Evolutionary conservation across 1,284 basidiomycete genomes (phyloP), one percentile per base, ranked within the genome.

Genomic region (Microbotryum intermedium): DNA sequence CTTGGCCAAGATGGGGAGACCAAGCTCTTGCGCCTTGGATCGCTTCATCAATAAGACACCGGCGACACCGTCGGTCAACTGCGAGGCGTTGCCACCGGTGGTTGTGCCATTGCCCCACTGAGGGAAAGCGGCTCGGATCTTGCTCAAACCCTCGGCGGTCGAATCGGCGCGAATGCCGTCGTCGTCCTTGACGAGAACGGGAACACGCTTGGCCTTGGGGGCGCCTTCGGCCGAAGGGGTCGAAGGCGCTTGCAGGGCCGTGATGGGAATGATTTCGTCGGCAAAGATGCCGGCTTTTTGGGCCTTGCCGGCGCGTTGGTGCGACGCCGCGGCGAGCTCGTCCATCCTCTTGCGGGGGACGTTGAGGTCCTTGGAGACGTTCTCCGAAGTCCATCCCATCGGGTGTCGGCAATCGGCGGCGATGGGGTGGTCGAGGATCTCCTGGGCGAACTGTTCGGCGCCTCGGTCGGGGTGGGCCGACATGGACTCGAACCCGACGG

Each of bases 31-130:
- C 6, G 90, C 90, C 74, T 88, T 88, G 61, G 79, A 79, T 62
- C 91, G 78, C n/a, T 82, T 85, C 91, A 93, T 94, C 65, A 94
- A 74, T 61, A 94, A 71, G 2, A 90, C 83, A 18, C 88, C 87
- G 0, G 90, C 89, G 9, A 86, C 88, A 21, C 90, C 90, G 71
- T 94, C 90, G 6, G 90, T 91, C 62, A 93, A 81, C 68, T 77
- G 73, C 66, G 82, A 85, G 25, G 90, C 88, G 75, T 93, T 94
- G 23, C 90, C 90, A n/a, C 87, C 89, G 6, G 90, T 92, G 20
- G 88, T 90, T 48, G 81, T 81, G 1, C 78, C 75, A 10, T 83
- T 83, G 3, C 84, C 85, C 88, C 89, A 93, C 69, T 92, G 87
- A 44, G 89, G 89, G 77, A 93, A 94, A 4, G 90, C 90, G 6